A percentile compares a stretch with the other conserved stretches of the same genome.
These are phyloP conservation scores for Poa pratensis DNA, from an alignment of 176 grass and related monocot genomes.

Conservation along the genomic window DNA sequence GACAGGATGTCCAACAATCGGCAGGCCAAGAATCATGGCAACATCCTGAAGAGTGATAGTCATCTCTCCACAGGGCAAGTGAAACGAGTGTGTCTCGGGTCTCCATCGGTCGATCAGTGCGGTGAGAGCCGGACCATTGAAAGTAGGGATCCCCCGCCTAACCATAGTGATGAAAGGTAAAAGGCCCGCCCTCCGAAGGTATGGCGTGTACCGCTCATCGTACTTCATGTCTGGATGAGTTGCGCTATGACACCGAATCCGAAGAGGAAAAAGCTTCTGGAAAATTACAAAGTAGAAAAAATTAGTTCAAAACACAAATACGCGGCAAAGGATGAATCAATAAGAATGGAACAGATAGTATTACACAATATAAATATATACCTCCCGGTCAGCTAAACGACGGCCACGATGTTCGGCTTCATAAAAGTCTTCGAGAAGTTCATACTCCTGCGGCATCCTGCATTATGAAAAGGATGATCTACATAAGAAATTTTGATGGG, in stretches of 20 bases:
- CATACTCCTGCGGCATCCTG: not conserved
- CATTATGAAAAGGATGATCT: not conserved
- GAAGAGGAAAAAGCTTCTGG: conserved; percentile 14
- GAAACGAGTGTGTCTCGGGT: not conserved
- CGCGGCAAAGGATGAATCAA: not conserved
- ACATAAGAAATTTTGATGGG: not conserved
- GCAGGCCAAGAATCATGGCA: not conserved
- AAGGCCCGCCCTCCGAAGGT: not conserved
- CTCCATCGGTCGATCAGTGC: not conserved
- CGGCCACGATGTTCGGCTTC: not conserved
- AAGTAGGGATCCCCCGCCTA: not conserved
- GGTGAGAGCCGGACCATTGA: not conserved
- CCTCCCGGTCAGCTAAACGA: not conserved
- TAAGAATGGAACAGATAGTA: not conserved
- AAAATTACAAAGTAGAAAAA: not conserved
- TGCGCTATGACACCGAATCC: not conserved
- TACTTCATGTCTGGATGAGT: not conserved
- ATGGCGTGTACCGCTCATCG: not conserved
- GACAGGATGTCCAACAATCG: not conserved
- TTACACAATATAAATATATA: not conserved
- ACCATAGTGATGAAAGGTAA: not conserved
- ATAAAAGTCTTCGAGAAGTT: conserved; percentile 4
- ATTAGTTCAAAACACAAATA: conserved; percentile 2
- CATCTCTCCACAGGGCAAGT: conserved; percentile 6
- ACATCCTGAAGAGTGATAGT: conserved; percentile 14